Percentiles rank a stretch among this genome's conserved stretches.
Conservation (phyloP, 805 yeast genomes). For the Saccharomycopsis microspora region DNA sequence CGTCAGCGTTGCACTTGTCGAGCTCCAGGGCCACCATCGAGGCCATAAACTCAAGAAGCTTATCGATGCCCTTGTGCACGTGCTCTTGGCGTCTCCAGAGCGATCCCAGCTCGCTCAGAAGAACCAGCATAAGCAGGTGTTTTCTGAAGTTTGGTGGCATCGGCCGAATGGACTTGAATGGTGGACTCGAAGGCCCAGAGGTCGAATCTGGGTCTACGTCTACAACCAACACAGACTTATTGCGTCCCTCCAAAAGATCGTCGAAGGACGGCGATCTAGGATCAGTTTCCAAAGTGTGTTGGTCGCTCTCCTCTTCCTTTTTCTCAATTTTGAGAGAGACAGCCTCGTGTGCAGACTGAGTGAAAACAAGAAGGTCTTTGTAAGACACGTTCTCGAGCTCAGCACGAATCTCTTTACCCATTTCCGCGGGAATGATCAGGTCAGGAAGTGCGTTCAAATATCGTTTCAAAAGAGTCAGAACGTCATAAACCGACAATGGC, state of each 20-base stretch:
- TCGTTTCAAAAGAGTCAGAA: slow-evolving; percentile 81
- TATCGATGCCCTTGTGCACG: not conserved
- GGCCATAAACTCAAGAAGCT: slow-evolving; percentile 3
- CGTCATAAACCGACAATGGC: slow-evolving; percentile 68
- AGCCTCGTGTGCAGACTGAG: slow-evolving; percentile 12
- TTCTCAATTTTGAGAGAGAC: slow-evolving; percentile 15
- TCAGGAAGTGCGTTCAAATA: slow-evolving; percentile 83
- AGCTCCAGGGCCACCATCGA: not conserved
- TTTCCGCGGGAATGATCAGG: slow-evolving; percentile 61
- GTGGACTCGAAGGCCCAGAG: not conserved
- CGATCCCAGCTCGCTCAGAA: slow-evolving; percentile 2
- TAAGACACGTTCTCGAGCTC: slow-evolving; percentile 9
- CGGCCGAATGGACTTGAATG: slow-evolving; percentile 1
- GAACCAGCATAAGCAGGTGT: slow-evolving; percentile 9
- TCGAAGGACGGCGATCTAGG: not conserved
- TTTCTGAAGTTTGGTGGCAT: slow-evolving; percentile 6
- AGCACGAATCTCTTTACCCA: slow-evolving; percentile 17
- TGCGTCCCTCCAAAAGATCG: not conserved
- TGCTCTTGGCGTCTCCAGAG: not conserved
- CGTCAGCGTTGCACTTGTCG: slow-evolving; percentile 4
- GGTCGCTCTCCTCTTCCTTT: not conserved
- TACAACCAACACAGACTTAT: not conserved
- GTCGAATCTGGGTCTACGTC: not conserved
- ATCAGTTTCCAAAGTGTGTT: not conserved
- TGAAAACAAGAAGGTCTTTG: slow-evolving; percentile 6